Base-by-base conservation (phyloP, 345 rosid species). In the Corchorus olitorius region DNA sequence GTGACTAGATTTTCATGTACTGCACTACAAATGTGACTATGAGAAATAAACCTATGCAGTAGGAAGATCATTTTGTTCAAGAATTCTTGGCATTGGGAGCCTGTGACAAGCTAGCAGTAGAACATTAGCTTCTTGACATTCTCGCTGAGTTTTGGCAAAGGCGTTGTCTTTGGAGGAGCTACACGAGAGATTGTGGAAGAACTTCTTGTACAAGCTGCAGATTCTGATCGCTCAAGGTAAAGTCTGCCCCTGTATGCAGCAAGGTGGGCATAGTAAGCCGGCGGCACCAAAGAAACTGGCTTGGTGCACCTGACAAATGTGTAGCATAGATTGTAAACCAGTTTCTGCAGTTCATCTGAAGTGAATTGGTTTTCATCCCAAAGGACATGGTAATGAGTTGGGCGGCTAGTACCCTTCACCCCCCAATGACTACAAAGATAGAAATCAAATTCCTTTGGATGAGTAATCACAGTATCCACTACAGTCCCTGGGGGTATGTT, bases 211-310 rank as follows among this genome's bases (percentile, higher is more conserved):
- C 77, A 78, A 75, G 84, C 72, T 72, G 62, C 61, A 34, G 81
- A 58, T 65, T 92, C 96, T 0, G 96, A 86, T 61, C 98, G 83
- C 65, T 96, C 97, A 3, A 96, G 90, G 88, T 96, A 93, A 3
- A 96, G 91, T 37, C 97, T 86, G 70, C 98, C 99, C 78, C 99
- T 87, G 61, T 95, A 95, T 8, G 99, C 98, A 43, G 97, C 99
- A 77, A 95, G 80, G 82, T 95, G 99, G 45, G 98, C 99, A 13
- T 95, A 93, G 82, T 93, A 95, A 49, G 88, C 98, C 2, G 99
- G 97, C 1, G 99, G 99, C 60, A 95, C 99, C 65, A 93, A 74
- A 0, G 99, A 96, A 45, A 96, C 78, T n/a, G 98, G 98, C 83
- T 95, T 93, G 48, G 97, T 93, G 87, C 98, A 93, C 77, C 98